phyloP scores from a whole-genome alignment of 2,329 filamentous ascomycete species.

The Mycosphaerella sp. region DNA sequence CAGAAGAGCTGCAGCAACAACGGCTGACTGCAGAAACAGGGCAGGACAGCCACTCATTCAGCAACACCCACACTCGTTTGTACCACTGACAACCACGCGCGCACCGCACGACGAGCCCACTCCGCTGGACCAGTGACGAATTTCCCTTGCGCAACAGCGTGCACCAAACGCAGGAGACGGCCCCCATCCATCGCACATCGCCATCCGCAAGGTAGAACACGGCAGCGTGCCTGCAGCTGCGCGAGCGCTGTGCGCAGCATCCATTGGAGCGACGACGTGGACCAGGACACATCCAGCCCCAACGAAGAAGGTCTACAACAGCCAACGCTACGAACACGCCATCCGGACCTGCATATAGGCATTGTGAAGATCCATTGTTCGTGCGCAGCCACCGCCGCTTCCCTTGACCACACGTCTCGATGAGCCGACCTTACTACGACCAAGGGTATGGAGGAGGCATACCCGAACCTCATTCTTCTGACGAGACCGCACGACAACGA shows the following conservation, averaged over 20 bases:
- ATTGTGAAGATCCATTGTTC: neutral
- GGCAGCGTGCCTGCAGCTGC: constrained; percentile 5
- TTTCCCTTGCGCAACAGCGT: constrained; percentile 14
- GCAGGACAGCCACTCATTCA: constrained; percentile 12
- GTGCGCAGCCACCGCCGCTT: constrained; percentile 4
- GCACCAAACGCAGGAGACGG: neutral
- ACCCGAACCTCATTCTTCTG: constrained; percentile 9
- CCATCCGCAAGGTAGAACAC: constrained; percentile 2
- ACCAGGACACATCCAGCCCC: neutral
- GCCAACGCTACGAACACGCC: constrained; percentile 11
- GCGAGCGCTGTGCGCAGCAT: neutral
- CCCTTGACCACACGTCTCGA: constrained; percentile 9
- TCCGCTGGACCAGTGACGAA: constrained; percentile 6
- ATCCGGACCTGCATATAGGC: neutral
- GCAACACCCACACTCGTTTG: constrained; percentile 14
- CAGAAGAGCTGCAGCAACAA: neutral
- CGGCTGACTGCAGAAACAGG: constrained; percentile 9
- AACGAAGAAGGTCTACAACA: constrained; percentile 6
- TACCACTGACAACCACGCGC: constrained; percentile 9
- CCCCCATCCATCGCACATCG: neutral
- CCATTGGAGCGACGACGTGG: neutral
- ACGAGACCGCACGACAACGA: constrained; percentile 10
- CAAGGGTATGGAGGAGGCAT: constrained; percentile 13
- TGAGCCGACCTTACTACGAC: constrained; percentile 19
- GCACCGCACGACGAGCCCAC: constrained; percentile 5